phyloP scores from a whole-genome alignment of 176 grass and related monocot genomes.

The Chrysopogon serrulatus region DNA sequence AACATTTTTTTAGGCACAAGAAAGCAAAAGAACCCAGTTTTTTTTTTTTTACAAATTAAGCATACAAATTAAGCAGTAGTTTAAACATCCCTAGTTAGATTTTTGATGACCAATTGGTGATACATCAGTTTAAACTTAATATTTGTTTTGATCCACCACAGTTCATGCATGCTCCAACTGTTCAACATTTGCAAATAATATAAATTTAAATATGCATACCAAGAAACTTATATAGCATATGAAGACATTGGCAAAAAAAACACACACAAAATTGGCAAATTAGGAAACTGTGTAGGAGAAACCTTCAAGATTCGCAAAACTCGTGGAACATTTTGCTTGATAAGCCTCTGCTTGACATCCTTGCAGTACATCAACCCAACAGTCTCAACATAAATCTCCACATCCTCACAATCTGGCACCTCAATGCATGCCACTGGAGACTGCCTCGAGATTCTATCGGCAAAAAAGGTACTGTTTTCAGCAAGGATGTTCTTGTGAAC shows the following conservation, averaged over 20 bases:
- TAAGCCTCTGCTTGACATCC: conserved; percentile 70
- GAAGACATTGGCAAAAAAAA: not conserved
- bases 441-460: conserved; percentile 56
- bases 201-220: not conserved
- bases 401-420: conserved; percentile 77
- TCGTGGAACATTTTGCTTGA: conserved; percentile 81
- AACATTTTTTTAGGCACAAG: not conserved
- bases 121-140: not conserved
- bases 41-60: not conserved
- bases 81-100: not conserved
- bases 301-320: conserved; percentile 84
- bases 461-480: conserved; percentile 66
- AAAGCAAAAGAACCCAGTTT: no score
- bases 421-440: conserved; percentile 60
- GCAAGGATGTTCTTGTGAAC: conserved; percentile 72
- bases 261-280: not conserved
- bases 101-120: not conserved
- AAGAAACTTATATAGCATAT: not conserved
- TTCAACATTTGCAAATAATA: not conserved
- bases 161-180: not conserved
- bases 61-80: not conserved
- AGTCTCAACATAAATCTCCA: conserved; percentile 83
- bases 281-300: conserved; percentile 2
- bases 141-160: not conserved
- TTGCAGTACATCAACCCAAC: conserved; percentile 92